phyloP scores from a whole-genome alignment of 345 rosid species.

The Pseudoturritis turrita region DNA sequence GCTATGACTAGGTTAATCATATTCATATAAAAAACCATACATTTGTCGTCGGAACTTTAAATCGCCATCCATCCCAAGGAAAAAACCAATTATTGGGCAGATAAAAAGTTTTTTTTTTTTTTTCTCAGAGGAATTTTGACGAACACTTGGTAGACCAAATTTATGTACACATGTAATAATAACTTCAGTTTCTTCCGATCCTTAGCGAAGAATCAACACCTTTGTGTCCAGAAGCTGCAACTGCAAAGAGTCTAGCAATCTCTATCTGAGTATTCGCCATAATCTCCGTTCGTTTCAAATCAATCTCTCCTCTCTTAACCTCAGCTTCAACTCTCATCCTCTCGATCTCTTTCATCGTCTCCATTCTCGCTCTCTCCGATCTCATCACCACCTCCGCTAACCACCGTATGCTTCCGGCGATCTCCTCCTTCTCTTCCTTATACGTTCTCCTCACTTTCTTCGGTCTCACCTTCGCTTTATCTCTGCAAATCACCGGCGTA shows the following conservation, averaged over 20 bases:
- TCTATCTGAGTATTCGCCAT: conserved; percentile 87
- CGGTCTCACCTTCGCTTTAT: conserved; percentile 41
- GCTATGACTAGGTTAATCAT: not conserved
- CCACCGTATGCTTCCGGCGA: conserved; percentile 79
- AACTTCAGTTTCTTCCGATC: conserved; percentile 61
- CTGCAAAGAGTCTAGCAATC: conserved; percentile 80
- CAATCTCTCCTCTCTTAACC: conserved; percentile 77
- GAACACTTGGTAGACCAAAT: not conserved
- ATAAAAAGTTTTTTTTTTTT: not conserved
- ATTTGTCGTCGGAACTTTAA: conserved; percentile 4
- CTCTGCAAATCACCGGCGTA: conserved; percentile 72
- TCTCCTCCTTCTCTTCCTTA: conserved; percentile 48
- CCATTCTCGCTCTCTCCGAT: conserved; percentile 84
- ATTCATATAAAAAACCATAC: not conserved
- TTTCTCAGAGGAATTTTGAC: not conserved
- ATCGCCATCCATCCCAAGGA: not conserved
- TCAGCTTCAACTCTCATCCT: conserved; percentile 91
- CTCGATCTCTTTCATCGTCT: conserved; percentile 82
- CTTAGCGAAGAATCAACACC: conserved; percentile 73
- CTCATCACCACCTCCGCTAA: conserved; percentile 78
- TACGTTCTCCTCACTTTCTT: conserved; percentile 44
- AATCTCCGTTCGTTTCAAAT: conserved; percentile 85
- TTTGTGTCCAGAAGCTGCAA: conserved; percentile 35
- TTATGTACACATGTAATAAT: not conserved
- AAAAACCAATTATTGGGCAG: not conserved